phyloP scores from a whole-genome alignment of 225 moss, liverwort and hornwort species.

The Pleurozium schreberi region DNA sequence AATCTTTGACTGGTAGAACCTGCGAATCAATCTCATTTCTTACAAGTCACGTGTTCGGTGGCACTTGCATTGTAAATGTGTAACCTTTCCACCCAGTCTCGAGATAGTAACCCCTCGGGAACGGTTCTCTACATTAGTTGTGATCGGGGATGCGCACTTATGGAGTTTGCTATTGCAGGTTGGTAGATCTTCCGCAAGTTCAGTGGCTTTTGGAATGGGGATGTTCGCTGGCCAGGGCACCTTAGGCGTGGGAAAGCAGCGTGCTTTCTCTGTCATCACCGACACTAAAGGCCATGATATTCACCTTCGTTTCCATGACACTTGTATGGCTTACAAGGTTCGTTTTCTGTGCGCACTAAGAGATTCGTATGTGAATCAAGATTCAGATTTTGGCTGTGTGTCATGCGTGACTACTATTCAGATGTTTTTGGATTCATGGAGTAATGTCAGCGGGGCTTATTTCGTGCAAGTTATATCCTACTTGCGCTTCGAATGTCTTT shows the following conservation, averaged over 20 bases:
- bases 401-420: background rate
- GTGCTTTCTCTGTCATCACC: slow-evolving; percentile 77
- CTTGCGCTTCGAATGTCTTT: background rate
- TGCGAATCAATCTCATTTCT: background rate
- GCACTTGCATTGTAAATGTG: background rate
- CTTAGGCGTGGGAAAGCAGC: slow-evolving; percentile 58
- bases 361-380: background rate
- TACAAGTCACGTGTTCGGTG: background rate
- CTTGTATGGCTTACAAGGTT: slow-evolving; percentile 88
- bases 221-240: slow-evolving; percentile 60
- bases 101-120: background rate
- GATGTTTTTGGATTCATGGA: background rate
- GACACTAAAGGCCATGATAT: slow-evolving; percentile 68
- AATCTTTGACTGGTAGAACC: background rate
- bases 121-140: background rate
- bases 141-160: background rate
- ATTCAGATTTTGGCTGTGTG: background rate
- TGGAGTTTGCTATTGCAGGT: slow-evolving; percentile 28
- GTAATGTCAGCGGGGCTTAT: background rate
- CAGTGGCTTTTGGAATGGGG: slow-evolving; percentile 89
- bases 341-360: background rate
- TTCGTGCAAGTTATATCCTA: background rate
- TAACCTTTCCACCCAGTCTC: background rate
- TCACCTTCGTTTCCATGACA: slow-evolving; percentile 88
- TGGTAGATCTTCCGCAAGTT: slow-evolving; percentile 66